phyloP scores from a whole-genome alignment of 2,329 filamentous ascomycete genomes.

The Emmonsiellopsis sp. region DNA sequence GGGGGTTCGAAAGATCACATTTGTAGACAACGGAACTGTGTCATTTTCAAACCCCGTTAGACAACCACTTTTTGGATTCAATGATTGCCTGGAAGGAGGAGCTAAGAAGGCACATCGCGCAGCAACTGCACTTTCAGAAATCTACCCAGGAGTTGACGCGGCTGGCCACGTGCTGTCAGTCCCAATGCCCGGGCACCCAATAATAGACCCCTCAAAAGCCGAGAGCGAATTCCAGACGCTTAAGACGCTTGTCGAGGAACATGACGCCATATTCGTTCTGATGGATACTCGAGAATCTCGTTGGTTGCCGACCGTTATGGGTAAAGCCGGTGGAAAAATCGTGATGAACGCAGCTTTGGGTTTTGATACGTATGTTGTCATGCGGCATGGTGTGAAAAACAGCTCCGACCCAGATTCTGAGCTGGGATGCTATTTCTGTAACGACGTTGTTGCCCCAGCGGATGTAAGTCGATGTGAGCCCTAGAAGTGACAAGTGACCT shows the following conservation, averaged over 20 bases:
- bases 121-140: constrained; percentile 68
- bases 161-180: constrained; percentile 74
- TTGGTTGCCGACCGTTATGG: constrained; percentile 95
- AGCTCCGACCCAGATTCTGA: constrained; percentile 50
- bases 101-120: constrained; percentile 73
- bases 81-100: constrained; percentile 79
- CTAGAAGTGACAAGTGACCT: constrained; percentile 14
- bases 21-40: constrained; percentile 86
- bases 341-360: constrained; percentile 94
- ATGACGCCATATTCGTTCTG: constrained; percentile 90
- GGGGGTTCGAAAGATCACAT: constrained; percentile 91
- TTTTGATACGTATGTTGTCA: constrained; percentile 94
- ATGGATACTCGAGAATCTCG: constrained; percentile 94
- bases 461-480: constrained; percentile 55
- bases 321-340: constrained; percentile 83
- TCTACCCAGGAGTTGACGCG: constrained; percentile 83
- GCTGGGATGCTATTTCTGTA: constrained; percentile 96
- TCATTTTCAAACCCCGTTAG: constrained; percentile 95
- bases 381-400: constrained; percentile 75
- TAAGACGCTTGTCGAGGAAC: constrained; percentile 63
- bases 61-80: constrained; percentile 83
- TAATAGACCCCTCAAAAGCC: constrained; percentile 61
- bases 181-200: constrained; percentile 90
- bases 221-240: constrained; percentile 67
- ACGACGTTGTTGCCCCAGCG: constrained; percentile 87